Percentiles rank a stretch among this genome's conserved stretches.
Evolutionary conservation across 306 rosid genomes (phyloP).

Genomic region (Datisca glomerata): DNA sequence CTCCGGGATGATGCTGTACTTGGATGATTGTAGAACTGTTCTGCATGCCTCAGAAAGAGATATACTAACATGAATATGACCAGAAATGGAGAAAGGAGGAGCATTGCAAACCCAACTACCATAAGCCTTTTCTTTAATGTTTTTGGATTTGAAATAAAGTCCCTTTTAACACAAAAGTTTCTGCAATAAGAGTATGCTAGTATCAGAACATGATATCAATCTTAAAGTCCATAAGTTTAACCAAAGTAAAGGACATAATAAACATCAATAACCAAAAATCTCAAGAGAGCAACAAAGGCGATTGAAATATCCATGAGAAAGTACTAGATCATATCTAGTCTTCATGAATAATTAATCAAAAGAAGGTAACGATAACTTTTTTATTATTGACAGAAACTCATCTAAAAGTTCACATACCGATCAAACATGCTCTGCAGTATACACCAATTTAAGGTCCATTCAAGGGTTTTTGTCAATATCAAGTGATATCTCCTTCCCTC

Average conservation of each 20-base stretch:
- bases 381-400: conserved; percentile 7
- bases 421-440: conserved; percentile 97
- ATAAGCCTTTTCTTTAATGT: conserved; percentile 69
- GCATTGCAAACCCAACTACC: conserved; percentile 82
- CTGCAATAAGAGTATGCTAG: conserved; percentile 30
- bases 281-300: neutral
- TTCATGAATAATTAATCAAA: too few relatives aligned
- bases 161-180: conserved; percentile 60
- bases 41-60: conserved; percentile 93
- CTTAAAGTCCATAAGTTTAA: too few relatives aligned
- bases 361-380: too few relatives aligned
- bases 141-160: conserved; percentile 67
- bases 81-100: conserved; percentile 90
- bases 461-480: conserved; percentile 77
- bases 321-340: too few relatives aligned
- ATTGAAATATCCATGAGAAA: too few relatives aligned
- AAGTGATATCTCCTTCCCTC: conserved; percentile 38
- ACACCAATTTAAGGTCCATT: conserved; percentile 98
- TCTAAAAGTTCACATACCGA: too few relatives aligned
- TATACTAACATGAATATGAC: conserved; percentile 91
- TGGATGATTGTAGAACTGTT: conserved; percentile 87
- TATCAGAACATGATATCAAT: conserved; percentile 20
- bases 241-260: neutral
- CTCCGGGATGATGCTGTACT: conserved; percentile 81
- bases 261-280: neutral